Conservation (phyloP, 805 yeast species). For the Sungouiozyma intestinalis region DNA sequence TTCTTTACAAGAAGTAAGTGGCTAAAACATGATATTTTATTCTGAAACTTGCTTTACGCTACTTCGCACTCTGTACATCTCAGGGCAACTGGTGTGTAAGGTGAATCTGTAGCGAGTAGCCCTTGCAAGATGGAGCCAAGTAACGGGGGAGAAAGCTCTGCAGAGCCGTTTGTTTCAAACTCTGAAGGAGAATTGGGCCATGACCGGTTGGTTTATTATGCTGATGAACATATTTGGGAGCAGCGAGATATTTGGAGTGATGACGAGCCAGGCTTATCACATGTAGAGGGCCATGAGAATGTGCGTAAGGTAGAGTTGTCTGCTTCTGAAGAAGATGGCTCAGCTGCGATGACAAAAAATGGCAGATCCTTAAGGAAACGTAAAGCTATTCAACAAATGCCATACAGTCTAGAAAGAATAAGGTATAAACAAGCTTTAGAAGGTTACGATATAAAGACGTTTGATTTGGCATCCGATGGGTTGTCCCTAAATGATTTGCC, state of each 20-base stretch:
- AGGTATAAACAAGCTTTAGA: conserved; percentile 23
- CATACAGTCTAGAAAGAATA: conserved; percentile 27
- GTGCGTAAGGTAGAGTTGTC: neutral
- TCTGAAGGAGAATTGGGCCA: neutral
- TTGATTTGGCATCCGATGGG: conserved; percentile 16
- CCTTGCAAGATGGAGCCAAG: neutral
- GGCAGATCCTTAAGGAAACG: conserved; percentile 20
- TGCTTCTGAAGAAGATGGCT: neutral
- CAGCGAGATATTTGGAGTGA: neutral
- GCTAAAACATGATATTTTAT: too few species aligned
- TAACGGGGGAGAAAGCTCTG: neutral
- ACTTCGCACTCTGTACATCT: too few species aligned
- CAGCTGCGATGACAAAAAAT: neutral
- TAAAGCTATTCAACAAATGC: conserved; percentile 28
- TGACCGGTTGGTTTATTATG: neutral
- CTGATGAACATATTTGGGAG: neutral
- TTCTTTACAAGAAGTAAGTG: too few species aligned
- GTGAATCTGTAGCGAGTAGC: too few species aligned
- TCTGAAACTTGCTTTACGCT: too few species aligned
- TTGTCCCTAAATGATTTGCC: neutral
- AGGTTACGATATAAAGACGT: conserved; percentile 21
- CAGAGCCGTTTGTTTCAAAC: neutral
- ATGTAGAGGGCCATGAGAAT: neutral
- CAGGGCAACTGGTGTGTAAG: too few species aligned
- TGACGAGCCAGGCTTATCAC: neutral